Evolutionary conservation across 257 asterid genomes (phyloP).

Genomic region (Solanum pennellii): DNA sequence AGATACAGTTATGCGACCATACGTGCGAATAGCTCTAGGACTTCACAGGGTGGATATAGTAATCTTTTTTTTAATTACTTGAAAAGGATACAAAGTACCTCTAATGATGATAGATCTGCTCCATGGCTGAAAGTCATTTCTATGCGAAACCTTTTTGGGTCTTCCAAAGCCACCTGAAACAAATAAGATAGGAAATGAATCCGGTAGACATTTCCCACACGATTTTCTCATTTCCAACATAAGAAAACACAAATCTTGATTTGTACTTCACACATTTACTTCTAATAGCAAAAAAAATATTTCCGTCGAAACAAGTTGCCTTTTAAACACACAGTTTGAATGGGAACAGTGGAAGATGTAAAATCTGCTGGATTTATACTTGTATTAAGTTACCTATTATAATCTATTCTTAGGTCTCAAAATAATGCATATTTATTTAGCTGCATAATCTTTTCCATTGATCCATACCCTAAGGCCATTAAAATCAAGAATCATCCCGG

Average conservation of each 20-base stretch:
- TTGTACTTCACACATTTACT: not conserved
- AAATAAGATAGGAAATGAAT: not conserved
- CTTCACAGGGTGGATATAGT: not conserved
- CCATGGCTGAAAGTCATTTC: conserved; percentile 88
- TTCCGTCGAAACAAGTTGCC: not conserved
- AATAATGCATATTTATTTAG: not conserved
- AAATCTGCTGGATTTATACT: not conserved
- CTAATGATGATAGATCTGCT: conserved; percentile 85
- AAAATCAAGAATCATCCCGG: not conserved
- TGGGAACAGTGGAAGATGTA: not conserved
- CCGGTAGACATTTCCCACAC: not conserved
- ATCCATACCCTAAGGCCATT: not conserved
- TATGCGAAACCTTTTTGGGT: conserved; percentile 70
- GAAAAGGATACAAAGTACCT: conserved; percentile 29
- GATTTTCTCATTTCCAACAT: not conserved
- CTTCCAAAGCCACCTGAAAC: conserved; percentile 70
- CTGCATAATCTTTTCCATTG: not conserved
- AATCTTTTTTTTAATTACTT: not conserved
- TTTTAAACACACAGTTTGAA: not conserved
- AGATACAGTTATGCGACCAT: not conserved
- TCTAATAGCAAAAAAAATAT: not conserved
- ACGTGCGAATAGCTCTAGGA: not conserved
- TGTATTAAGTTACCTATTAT: not conserved
- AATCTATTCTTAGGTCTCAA: not conserved
- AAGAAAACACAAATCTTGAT: not conserved